Evolutionary conservation across 2,329 filamentous ascomycete genomes (phyloP).

Genomic region (Aspergillus brunneoviolaceus): DNA sequence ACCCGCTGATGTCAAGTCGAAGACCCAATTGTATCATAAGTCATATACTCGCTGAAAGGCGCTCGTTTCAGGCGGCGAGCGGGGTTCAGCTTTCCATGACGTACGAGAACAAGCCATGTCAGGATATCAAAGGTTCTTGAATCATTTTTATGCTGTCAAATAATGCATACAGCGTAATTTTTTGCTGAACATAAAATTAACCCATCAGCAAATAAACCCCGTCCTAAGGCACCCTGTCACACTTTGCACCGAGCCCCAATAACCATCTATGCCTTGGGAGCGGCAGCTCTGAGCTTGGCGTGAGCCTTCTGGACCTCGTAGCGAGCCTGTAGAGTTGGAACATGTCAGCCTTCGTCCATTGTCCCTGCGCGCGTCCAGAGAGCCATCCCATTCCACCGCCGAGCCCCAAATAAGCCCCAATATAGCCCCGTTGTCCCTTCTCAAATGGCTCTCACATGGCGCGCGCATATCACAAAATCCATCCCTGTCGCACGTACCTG

Average conservation of each 20-base stretch:
- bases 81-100: slow-evolving; percentile 14
- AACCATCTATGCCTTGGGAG: slow-evolving; percentile 60
- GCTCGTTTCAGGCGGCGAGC: background rate
- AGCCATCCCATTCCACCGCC: background rate
- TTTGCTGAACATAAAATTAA: slow-evolving; percentile 37
- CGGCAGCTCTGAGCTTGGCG: slow-evolving; percentile 84
- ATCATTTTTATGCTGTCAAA: slow-evolving; percentile 45
- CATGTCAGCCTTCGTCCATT: slow-evolving; percentile 17
- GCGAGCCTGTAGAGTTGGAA: slow-evolving; percentile 57
- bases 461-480: slow-evolving; percentile 1
- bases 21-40: slow-evolving; percentile 18
- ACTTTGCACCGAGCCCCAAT: slow-evolving; percentile 44
- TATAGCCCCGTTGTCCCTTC: background rate
- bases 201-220: slow-evolving; percentile 39
- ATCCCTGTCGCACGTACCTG: slow-evolving; percentile 64
- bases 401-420: background rate
- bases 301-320: slow-evolving; percentile 97
- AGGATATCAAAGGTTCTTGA: slow-evolving; percentile 44
- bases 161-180: slow-evolving; percentile 42
- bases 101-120: slow-evolving; percentile 22
- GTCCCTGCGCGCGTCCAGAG: background rate
- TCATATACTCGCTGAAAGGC: slow-evolving; percentile 14
- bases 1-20: slow-evolving; percentile 17
- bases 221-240: slow-evolving; percentile 43
- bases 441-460: background rate